Percentiles rank a stretch among this genome's conserved stretches.
These are phyloP conservation scores for Didymosphaeria variabile DNA, from an alignment of 2,329 filamentous ascomycete species.

Conservation along the genomic window DNA sequence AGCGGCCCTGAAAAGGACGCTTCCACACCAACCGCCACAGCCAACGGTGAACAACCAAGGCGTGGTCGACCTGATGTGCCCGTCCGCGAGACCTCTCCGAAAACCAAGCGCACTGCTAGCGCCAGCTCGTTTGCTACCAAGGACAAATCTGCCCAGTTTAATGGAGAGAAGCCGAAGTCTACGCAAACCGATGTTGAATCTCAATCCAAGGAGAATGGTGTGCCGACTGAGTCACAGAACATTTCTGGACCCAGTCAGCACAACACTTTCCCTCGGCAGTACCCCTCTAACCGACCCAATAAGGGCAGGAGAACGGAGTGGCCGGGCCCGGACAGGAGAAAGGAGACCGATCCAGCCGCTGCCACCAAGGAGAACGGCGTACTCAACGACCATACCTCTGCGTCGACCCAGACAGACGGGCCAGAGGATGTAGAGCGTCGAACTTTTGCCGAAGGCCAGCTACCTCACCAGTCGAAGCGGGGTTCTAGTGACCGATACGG, in stretches of 20 bases:
- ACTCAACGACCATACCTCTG: slow-evolving; percentile 42
- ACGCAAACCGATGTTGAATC: slow-evolving; percentile 35
- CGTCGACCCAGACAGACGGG: slow-evolving; percentile 45
- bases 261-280: slow-evolving; percentile 41
- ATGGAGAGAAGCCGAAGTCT: slow-evolving; percentile 38
- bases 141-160: slow-evolving; percentile 34
- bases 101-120: slow-evolving; percentile 47
- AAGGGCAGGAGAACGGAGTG: slow-evolving; percentile 46
- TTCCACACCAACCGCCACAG: slow-evolving; percentile 25
- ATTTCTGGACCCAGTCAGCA: slow-evolving; percentile 30
- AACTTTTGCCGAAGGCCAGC: slow-evolving; percentile 40
- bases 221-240: slow-evolving; percentile 24
- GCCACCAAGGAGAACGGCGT: slow-evolving; percentile 42
- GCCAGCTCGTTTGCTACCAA: slow-evolving; percentile 41
- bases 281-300: slow-evolving; percentile 35
- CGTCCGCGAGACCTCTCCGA: slow-evolving; percentile 41
- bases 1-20: slow-evolving; percentile 53
- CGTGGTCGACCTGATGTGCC: slow-evolving; percentile 41
- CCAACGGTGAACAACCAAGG: slow-evolving; percentile 46
- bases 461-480: slow-evolving; percentile 38
- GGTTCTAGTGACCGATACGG: slow-evolving; percentile 39
- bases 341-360: slow-evolving; percentile 40
- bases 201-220: slow-evolving; percentile 31
- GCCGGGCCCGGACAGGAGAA: slow-evolving; percentile 40
- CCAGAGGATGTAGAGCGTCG: slow-evolving; percentile 43